These are phyloP conservation scores for Cladobotryum mycophilum DNA, from an alignment of 2,329 filamentous ascomycete genomes.

Conservation along the genomic window DNA sequence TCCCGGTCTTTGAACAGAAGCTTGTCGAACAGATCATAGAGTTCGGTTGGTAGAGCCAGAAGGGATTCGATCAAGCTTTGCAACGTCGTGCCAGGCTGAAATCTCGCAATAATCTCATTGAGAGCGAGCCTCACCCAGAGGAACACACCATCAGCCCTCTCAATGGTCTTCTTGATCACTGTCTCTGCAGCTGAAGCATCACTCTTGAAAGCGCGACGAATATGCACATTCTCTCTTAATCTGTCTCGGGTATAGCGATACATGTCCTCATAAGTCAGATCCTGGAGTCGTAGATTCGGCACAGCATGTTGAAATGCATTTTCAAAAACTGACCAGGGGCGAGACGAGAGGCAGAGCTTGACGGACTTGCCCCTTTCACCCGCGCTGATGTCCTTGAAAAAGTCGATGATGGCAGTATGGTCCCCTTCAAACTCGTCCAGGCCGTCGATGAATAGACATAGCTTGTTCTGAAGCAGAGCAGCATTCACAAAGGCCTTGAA, in stretches of 20 bases:
- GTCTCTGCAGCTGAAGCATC: background rate
- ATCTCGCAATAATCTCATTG: conserved; percentile 19
- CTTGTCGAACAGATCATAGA: conserved; percentile 25
- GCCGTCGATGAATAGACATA: conserved; percentile 27
- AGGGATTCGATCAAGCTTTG: conserved; percentile 10
- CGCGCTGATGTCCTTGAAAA: conserved; percentile 20
- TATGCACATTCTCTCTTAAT: conserved; percentile 11
- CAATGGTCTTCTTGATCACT: conserved; percentile 15
- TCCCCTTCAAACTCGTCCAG: conserved; percentile 29
- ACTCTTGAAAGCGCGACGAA: conserved; percentile 12
- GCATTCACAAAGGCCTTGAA: conserved; percentile 19
- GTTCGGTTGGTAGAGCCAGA: conserved; percentile 17
- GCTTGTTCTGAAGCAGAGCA: conserved; percentile 15
- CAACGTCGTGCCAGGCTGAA: conserved; percentile 3
- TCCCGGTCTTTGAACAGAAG: conserved; percentile 25
- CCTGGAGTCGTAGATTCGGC: conserved; percentile 21
- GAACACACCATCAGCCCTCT: conserved; percentile 27
- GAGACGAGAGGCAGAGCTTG: conserved; percentile 29
- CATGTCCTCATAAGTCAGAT: conserved; percentile 24
- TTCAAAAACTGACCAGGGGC: conserved; percentile 24
- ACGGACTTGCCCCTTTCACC: conserved; percentile 13
- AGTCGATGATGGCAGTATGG: conserved; percentile 20
- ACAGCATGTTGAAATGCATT: conserved; percentile 20
- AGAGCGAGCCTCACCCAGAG: conserved; percentile 29
- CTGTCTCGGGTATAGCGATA: conserved; percentile 18